phyloP scores from a whole-genome alignment of 345 rosid species.

The Brassica carinata region DNA sequence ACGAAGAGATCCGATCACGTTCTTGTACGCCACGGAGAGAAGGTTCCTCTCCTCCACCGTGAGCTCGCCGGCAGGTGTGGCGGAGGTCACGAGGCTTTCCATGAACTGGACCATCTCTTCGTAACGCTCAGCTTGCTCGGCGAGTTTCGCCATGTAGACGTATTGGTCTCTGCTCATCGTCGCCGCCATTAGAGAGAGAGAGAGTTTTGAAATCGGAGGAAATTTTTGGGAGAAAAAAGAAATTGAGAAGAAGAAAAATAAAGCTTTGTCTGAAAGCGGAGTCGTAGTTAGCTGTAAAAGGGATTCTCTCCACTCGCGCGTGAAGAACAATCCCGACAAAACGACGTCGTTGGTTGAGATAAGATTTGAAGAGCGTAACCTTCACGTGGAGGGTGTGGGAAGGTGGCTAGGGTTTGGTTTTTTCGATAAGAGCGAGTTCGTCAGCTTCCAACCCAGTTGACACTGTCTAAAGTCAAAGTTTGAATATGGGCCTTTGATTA shows the following conservation, averaged over 20 bases:
- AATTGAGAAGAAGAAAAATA: conserved; percentile 24
- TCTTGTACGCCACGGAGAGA: conserved; percentile 44
- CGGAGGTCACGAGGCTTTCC: conserved; percentile 65
- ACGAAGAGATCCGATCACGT: conserved; percentile 46
- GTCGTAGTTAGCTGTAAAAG: conserved; percentile 36
- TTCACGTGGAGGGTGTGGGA: background rate
- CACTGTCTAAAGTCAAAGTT: background rate
- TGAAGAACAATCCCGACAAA: background rate
- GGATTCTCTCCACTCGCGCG: conserved; percentile 25
- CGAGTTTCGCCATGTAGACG: conserved; percentile 49
- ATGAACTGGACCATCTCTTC: conserved; percentile 85
- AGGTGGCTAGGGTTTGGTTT: background rate
- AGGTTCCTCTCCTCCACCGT: conserved; percentile 64
- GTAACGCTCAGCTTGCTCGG: conserved; percentile 48
- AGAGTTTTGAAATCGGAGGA: conserved; percentile 25
- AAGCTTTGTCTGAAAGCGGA: background rate
- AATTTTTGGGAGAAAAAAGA: conserved; percentile 8
- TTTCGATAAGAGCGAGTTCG: conserved; percentile 22
- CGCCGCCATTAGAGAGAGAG: conserved; percentile 36
- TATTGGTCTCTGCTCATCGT: conserved; percentile 44
- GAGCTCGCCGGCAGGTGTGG: conserved; percentile 53
- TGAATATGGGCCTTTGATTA: conserved; percentile 10
- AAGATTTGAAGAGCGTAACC: background rate
- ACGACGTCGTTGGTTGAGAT: conserved; percentile 1
- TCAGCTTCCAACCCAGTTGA: conserved; percentile 26